Percentiles rank a stretch among this genome's conserved stretches.
Conservation (phyloP, 768 basidiomycete genomes). For the Clitopilus passeckerianus region DNA sequence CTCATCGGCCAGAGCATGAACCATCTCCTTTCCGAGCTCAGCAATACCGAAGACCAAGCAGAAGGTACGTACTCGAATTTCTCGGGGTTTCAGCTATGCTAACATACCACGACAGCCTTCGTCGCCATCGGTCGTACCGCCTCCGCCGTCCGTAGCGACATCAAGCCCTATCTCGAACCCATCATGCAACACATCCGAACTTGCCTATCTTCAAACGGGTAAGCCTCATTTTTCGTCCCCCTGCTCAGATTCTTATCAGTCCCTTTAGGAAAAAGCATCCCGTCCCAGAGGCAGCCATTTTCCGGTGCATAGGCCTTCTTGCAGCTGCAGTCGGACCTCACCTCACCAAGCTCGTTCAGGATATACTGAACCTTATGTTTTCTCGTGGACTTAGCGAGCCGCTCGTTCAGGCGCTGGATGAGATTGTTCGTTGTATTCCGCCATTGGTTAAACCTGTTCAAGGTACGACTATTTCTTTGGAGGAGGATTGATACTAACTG, state of each 20-base stretch:
- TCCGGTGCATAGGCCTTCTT: conserved; percentile 94
- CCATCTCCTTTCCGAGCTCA: conserved; percentile 78
- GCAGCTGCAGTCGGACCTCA: conserved; percentile 91
- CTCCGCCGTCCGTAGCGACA: conserved; percentile 81
- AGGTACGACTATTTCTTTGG: conserved; percentile 40
- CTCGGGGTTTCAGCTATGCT: not conserved
- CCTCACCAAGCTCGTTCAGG: conserved; percentile 88
- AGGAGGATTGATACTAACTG: no score
- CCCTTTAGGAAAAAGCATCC: conserved; percentile 70
- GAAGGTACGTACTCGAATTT: no score
- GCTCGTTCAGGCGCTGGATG: conserved; percentile 72
- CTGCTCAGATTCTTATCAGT: not conserved
- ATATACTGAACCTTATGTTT: conserved; percentile 93
- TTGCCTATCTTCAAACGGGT: conserved; percentile 83
- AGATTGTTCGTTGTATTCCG: conserved; percentile 82
- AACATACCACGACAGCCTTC: conserved; percentile 53
- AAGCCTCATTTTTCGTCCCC: conserved; percentile 4
- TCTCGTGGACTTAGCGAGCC: conserved; percentile 87
- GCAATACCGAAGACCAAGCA: conserved; percentile 80
- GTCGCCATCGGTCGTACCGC: conserved; percentile 94
- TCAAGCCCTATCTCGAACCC: conserved; percentile 89
- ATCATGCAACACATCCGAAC: conserved; percentile 84
- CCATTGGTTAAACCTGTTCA: conserved; percentile 87
- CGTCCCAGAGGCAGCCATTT: conserved; percentile 87
- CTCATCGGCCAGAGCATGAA: conserved; percentile 91